phyloP scores from a whole-genome alignment of 2,329 filamentous ascomycete species.

The Purpureocillium lavendulum region DNA sequence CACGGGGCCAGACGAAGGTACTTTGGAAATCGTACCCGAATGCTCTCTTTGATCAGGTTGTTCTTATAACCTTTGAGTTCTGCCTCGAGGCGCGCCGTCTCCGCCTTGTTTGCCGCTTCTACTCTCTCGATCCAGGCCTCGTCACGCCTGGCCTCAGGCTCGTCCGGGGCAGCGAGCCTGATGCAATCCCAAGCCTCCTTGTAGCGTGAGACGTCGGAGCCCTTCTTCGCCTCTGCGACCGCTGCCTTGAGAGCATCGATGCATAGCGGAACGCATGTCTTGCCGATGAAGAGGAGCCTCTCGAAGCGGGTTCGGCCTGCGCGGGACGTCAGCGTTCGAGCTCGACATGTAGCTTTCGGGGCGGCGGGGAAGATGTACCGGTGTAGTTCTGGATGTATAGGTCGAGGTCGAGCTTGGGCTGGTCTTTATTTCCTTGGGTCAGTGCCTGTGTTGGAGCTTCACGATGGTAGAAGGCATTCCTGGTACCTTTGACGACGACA shows the following conservation, averaged over 20 bases:
- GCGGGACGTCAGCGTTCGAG: too few relatives aligned
- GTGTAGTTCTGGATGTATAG: slow-evolving; percentile 84
- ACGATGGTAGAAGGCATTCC: too few relatives aligned
- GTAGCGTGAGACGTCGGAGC: slow-evolving; percentile 67
- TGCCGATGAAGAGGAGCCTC: slow-evolving; percentile 75
- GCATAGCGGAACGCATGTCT: slow-evolving; percentile 65
- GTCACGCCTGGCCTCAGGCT: slow-evolving; percentile 61
- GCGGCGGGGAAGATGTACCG: too few relatives aligned
- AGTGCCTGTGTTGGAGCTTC: not conserved
- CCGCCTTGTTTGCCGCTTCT: slow-evolving; percentile 56
- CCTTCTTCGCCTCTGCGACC: slow-evolving; percentile 65
- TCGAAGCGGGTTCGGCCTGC: slow-evolving; percentile 73
- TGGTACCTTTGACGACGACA: slow-evolving; percentile 39
- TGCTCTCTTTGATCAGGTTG: slow-evolving; percentile 95
- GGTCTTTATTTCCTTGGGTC: slow-evolving; percentile 37
- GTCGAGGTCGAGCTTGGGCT: slow-evolving; percentile 85
- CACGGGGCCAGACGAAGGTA: too few relatives aligned
- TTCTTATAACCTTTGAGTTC: slow-evolving; percentile 93
- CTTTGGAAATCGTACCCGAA: too few relatives aligned
- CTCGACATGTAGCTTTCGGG: too few relatives aligned
- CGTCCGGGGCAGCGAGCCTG: slow-evolving; percentile 52
- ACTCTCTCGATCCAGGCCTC: slow-evolving; percentile 65
- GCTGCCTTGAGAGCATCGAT: slow-evolving; percentile 75
- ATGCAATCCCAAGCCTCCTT: slow-evolving; percentile 59
- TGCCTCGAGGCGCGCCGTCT: slow-evolving; percentile 68